Base-by-base conservation (phyloP, 306 rosid genomes). In the Rubus parviflorus region DNA sequence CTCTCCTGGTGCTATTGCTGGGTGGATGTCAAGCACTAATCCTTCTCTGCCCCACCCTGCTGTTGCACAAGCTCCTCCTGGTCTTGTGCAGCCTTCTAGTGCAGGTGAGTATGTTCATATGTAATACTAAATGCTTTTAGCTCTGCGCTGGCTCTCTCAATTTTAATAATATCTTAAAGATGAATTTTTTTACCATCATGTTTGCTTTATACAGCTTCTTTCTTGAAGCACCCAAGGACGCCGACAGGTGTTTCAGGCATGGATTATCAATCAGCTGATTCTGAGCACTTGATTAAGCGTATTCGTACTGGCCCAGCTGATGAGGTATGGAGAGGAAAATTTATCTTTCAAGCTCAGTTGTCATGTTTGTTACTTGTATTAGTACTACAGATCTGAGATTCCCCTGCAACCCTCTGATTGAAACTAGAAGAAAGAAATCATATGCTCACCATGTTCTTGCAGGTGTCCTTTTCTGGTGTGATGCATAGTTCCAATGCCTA, bases 261-360 rank as follows among this genome's bases (percentile, higher is more conserved):
- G 83, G 87, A 84, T 70, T 81, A 84, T 84, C 87, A 84, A 22
- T 84, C 87, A 11, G 85, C 85, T 68, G 85, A 84, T 64, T 84
- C 87, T 0, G 85, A 84, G 75, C 84, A 81, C 82, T 69, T 81
- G 78, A 80, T 83, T 12, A 84, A 84, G 80, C 82, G 87, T 17
- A 81, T 81, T n/a, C 87, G 85, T 41, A 54, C 72, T 62, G 87
- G 82, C 65, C 87, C 43, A 60, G 63, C 80, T 63, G 87, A 84
- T 3, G 87, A 84, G 85, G 87, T 84, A 25, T 77, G 62, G 53
- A 81, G 49, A 67, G 38, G 60, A 51, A 42, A 57, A 45, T 35
- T 19, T 56, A 17, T 69, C 15, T 74, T 49, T 63, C 54, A 52
- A 45, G 57, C 37, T 63, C 64, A 40, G n/a, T 75, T 56, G 38